Percentiles rank a stretch among this genome's conserved stretches.
phyloP scores from a whole-genome alignment of 495 filamentous ascomycete species.

The Penicillium turbatum region DNA sequence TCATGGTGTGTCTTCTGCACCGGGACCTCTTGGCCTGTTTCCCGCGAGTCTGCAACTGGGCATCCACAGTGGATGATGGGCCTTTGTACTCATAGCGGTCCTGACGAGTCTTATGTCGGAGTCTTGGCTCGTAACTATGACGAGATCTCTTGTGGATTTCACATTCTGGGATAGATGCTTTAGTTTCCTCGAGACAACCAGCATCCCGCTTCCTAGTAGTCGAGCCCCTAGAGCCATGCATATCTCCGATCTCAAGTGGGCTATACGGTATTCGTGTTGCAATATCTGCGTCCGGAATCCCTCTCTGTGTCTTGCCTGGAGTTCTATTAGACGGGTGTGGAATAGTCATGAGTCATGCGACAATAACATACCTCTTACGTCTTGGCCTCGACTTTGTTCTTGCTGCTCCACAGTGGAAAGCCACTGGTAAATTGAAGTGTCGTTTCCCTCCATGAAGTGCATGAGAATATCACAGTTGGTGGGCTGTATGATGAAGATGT shows the following conservation, averaged over 20 bases:
- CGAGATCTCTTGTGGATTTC: not conserved
- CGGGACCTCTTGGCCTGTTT: constrained; percentile 36
- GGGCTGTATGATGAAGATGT: not conserved
- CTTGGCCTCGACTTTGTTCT: not conserved
- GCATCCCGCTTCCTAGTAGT: constrained; percentile 3
- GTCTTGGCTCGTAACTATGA: constrained; percentile 49
- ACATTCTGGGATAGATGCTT: not conserved
- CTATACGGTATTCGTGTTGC: not conserved
- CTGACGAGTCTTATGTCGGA: constrained; percentile 57
- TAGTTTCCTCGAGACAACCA: not conserved
- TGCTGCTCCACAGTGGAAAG: not conserved
- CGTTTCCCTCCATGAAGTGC: not conserved
- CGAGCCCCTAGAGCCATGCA: not conserved
- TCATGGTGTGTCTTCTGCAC: constrained; percentile 45
- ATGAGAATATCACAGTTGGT: not conserved
- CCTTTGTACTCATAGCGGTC: constrained; percentile 50
- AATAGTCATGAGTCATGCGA: not conserved
- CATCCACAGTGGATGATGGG: constrained; percentile 7
- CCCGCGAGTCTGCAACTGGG: constrained; percentile 26
- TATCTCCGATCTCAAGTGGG: not conserved
- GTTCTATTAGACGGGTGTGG: not conserved
- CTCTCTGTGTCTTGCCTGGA: not conserved
- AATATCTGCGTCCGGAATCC: not conserved
- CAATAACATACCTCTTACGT: not conserved
- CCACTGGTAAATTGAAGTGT: constrained; percentile 1